Base-by-base conservation (phyloP, 2,329 filamentous ascomycete genomes). In the Fusarium gaditjirri region DNA sequence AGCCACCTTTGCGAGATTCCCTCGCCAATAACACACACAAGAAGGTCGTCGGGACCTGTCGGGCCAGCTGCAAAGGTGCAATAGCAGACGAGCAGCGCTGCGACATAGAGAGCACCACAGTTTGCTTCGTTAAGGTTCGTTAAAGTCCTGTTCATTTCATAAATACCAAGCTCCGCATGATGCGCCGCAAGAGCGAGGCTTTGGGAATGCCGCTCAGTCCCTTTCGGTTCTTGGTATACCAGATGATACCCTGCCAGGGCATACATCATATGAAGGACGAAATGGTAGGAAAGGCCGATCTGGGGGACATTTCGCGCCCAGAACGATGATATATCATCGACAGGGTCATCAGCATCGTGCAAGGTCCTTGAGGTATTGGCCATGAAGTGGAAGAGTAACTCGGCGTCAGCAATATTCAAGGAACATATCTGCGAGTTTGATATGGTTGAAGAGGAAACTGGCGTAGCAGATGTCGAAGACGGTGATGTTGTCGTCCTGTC, bases 41-140 rank as follows among this genome's bases (percentile, higher is more conserved):
- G 74, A 8, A 80, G 71, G 35, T 80, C 78, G 35, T 78, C 68
- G 6, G 68, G 68, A 14, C 76, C 69, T 8, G 69, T 73, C 5
- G 78, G 78, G 5, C 78, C 78, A 11, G 78, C 77, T 33, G 78
- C 78, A 62, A 80, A 78, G 12, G 74, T 75, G 44, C 76, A 78
- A 44, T 78, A 78, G 52, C 78, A 79, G 11, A 79, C 71, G 9
- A 80, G 70, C 25, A 75, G 58, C 12, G 78, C 72, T 5, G 77
- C 72, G 12, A 79, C 64, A 52, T 80, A 80, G 19, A 79, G 60
- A 12, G 78, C 74, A n/a, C 77, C 77, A 42, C 78, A 80, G 52
- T 78, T 79, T 46, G 65, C 63, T 27, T 74, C 68, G 52, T 77
- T 73, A 5, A 79, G 52, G n/a, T 53, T 68, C 14, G 75, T 44